Evolutionary conservation across 495 filamentous ascomycete species (phyloP), one percentile per base, ranked within the genome.

Genomic region (Platismatia glauca): DNA sequence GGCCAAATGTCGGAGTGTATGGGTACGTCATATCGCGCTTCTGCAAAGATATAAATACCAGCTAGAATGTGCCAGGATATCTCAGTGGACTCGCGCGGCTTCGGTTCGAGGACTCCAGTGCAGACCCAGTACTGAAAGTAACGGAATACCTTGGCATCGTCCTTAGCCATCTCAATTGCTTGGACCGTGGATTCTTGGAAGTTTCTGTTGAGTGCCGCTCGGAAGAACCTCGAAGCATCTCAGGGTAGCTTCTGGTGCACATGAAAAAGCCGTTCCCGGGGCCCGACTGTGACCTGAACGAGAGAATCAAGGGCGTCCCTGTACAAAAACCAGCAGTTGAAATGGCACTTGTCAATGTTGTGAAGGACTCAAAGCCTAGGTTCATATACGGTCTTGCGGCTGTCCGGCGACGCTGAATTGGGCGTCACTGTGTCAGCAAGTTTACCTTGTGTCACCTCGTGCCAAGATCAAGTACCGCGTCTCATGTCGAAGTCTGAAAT

Each of bases 41-140:
- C 55, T 12, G 20, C 55, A 4, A 57, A 37, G 55, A 39, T 39
- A n/a, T 38, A 57, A 24, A 57, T 7, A 16, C 31, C 35, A 6
- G 31, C 20, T 4, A 57, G n/a, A 5, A 8, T 57, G 16, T 27
- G 15, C 55, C 55, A 57, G 33, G 33, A 16, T 15, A 57, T 38
- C 4, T 57, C 34, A n/a, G 16, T 22, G n/a, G 8, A 4, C 15
- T n/a, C 7, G 33, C 37, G 18, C 4, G 29, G 5, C 22, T 35
- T 27, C 55, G 13, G 34, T 3, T 15, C 34, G 11, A 57, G n/a
- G 31, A 16, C 24, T 39, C 38, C 22, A 4, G 60, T 56, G 59
- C 50, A 67, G 33, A 60, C 43, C 61, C 61, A 67, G 24, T 65
- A 57, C 20, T 46, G 58, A 57, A 67, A 67, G 11, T 56, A 31